Percentiles rank a stretch among this genome's conserved stretches.
Conservation (phyloP, 768 basidiomycete genomes). For the Auricularia cornea region DNA sequence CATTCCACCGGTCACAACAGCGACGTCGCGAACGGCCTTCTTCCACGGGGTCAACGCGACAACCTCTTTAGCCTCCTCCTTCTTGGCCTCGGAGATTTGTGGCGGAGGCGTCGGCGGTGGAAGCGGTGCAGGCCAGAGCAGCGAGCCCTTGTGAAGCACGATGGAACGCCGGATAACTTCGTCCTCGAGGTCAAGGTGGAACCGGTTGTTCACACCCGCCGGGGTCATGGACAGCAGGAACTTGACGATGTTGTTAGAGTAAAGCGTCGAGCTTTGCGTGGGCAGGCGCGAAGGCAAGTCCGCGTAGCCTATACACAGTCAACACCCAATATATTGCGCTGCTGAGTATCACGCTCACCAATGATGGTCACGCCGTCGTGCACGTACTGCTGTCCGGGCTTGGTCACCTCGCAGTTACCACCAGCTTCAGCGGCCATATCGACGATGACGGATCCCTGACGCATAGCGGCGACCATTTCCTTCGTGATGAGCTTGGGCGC, state of each 20-base stretch:
- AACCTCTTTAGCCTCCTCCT: constrained; percentile 35
- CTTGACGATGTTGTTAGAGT: constrained; percentile 88
- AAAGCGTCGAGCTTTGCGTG: constrained; percentile 81
- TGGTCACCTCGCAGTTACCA: constrained; percentile 81
- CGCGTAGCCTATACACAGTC: constrained; percentile 50
- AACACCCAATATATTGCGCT: not conserved
- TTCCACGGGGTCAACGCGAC: constrained; percentile 78
- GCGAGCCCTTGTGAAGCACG: constrained; percentile 57
- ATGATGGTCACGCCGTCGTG: constrained; percentile 77
- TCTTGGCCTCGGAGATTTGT: constrained; percentile 39
- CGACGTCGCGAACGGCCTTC: constrained; percentile 68
- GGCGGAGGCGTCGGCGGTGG: constrained; percentile 52
- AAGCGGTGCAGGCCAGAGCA: constrained; percentile 58
- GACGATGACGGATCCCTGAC: constrained; percentile 82
- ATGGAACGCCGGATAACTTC: constrained; percentile 80
- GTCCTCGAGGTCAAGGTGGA: constrained; percentile 62
- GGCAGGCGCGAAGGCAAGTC: constrained; percentile 84
- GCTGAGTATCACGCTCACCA: constrained; percentile 32
- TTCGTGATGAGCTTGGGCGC: constrained; percentile 79
- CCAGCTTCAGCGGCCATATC: constrained; percentile 83
- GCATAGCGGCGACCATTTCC: constrained; percentile 88
- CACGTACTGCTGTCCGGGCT: constrained; percentile 57
- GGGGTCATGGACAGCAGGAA: constrained; percentile 64
- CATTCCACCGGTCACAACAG: constrained; percentile 68
- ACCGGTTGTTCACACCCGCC: constrained; percentile 39